Conservation (phyloP, 306 rosid genomes). For the Pachyrhizus erosus region DNA sequence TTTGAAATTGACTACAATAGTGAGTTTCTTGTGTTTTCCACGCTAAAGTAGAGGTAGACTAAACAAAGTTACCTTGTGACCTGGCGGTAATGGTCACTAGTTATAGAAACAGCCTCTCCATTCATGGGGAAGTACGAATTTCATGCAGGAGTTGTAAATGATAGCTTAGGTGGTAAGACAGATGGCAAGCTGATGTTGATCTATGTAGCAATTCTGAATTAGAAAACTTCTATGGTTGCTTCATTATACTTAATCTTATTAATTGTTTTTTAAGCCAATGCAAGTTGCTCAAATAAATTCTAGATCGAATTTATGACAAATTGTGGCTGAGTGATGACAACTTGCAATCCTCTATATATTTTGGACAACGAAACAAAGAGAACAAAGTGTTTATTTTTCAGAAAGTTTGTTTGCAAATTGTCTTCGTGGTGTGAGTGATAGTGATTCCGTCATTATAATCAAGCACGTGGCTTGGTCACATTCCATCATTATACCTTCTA, state of each 20-base stretch:
- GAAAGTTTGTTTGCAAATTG: not conserved
- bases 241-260: not conserved
- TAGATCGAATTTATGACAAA: not conserved
- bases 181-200: not conserved
- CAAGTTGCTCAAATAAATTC: not conserved
- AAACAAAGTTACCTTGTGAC: not conserved
- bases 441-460: not conserved
- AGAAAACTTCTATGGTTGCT: not conserved
- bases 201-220: not conserved
- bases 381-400: not conserved
- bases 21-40: slow-evolving; percentile 1
- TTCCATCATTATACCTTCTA: not conserved
- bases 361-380: not conserved
- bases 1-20: not conserved
- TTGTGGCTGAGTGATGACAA: not conserved
- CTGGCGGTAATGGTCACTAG: not conserved
- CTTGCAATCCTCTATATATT: not conserved
- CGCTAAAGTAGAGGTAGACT: slow-evolving; percentile 9
- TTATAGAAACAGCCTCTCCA: not conserved
- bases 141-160: not conserved
- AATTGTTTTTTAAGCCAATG: not conserved
- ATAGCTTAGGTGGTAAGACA: not conserved
- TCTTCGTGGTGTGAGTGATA: not conserved
- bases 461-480: not conserved
- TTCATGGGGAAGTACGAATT: not conserved